Conservation (phyloP, 176 grass and related monocot species). For the Ampelocalamus luodianensis region DNA sequence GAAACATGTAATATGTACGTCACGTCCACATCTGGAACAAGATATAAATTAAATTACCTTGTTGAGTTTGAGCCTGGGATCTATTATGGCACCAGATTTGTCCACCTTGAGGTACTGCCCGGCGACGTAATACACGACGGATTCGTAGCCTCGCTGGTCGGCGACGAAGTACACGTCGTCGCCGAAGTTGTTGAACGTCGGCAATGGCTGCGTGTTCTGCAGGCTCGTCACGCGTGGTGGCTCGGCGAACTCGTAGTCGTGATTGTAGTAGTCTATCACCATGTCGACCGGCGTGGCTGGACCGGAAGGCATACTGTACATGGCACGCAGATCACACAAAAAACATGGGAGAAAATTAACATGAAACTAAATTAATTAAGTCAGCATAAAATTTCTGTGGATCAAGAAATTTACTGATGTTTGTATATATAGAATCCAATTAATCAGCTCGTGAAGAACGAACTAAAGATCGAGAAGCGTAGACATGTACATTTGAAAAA, state of each 20-base stretch:
- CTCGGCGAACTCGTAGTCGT: slow-evolving; percentile 71
- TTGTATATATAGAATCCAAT: too few relatives aligned
- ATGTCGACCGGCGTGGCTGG: slow-evolving; percentile 57
- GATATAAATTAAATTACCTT: slow-evolving; percentile 26
- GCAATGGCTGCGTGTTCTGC: slow-evolving; percentile 57
- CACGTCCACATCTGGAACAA: too few relatives aligned
- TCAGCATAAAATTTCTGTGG: too few relatives aligned
- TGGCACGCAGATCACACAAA: neutral
- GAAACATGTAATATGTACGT: too few relatives aligned
- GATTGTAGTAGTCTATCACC: slow-evolving; percentile 64
- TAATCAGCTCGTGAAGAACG: too few relatives aligned
- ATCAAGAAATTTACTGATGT: too few relatives aligned
- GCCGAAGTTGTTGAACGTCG: slow-evolving; percentile 52
- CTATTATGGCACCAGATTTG: slow-evolving; percentile 45
- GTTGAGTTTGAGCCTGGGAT: slow-evolving; percentile 47
- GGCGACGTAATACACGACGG: slow-evolving; percentile 54
- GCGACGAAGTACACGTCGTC: slow-evolving; percentile 63
- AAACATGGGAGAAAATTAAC: neutral
- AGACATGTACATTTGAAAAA: too few relatives aligned
- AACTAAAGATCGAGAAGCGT: too few relatives aligned
- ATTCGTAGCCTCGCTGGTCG: slow-evolving; percentile 62
- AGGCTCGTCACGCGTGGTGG: slow-evolving; percentile 64
- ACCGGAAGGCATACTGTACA: neutral
- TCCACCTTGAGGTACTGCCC: slow-evolving; percentile 48
- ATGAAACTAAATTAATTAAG: too few relatives aligned